phyloP scores from a whole-genome alignment of 169 alveolate genomes.

The Cryptosporidium canis region DNA sequence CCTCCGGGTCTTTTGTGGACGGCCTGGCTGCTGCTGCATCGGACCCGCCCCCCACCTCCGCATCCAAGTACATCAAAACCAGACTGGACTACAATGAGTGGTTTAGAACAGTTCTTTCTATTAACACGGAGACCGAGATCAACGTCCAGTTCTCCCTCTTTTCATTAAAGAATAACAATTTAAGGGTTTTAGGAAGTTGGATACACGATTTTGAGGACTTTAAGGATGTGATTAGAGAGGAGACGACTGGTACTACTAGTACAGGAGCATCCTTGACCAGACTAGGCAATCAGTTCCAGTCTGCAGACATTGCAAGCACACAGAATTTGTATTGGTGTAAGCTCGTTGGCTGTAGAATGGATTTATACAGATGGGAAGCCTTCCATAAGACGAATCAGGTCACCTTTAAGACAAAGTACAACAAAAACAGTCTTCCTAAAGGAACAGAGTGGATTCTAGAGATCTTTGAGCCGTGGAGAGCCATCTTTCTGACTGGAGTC shows the following conservation, averaged over 20 bases:
- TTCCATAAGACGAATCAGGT: slow-evolving; percentile 50
- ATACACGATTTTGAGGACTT: slow-evolving; percentile 74
- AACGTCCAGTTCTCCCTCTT: slow-evolving; percentile 74
- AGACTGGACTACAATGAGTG: slow-evolving; percentile 66
- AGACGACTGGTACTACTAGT: neutral
- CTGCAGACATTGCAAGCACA: slow-evolving; percentile 74
- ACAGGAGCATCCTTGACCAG: neutral
- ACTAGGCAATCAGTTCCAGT: slow-evolving; percentile 53
- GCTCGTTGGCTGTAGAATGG: slow-evolving; percentile 75
- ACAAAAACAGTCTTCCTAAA: slow-evolving; percentile 21
- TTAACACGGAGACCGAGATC: slow-evolving; percentile 74
- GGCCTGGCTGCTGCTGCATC: neutral
- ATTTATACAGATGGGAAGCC: slow-evolving; percentile 72
- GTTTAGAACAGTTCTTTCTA: slow-evolving; percentile 51
- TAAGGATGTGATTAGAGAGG: slow-evolving; percentile 21
- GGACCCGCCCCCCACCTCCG: neutral
- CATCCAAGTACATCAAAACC: neutral
- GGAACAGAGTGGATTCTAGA: slow-evolving; percentile 54
- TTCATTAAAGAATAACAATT: slow-evolving; percentile 72
- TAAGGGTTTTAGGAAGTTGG: slow-evolving; percentile 76
- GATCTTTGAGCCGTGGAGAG: slow-evolving; percentile 71
- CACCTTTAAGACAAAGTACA: slow-evolving; percentile 9
- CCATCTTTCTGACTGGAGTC: slow-evolving; percentile 16
- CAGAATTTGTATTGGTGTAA: slow-evolving; percentile 75
- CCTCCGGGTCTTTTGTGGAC: neutral